Evolutionary conservation across 441 rosid species (phyloP), one percentile per base, ranked within the genome.

Genomic region (Pelargonium cotyledonis): DNA sequence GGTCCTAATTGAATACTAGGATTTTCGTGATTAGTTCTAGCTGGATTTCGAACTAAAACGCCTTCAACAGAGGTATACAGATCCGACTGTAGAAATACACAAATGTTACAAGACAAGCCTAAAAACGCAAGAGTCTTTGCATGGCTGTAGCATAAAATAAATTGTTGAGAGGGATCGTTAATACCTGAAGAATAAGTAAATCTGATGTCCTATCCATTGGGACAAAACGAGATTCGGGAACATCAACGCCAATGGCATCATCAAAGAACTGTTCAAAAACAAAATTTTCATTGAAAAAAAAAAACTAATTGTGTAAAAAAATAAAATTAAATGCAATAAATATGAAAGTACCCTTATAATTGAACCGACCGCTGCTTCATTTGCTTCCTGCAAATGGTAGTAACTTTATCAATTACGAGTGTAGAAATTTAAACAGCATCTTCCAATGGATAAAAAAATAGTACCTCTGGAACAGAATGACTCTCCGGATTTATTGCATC

Each of bases 171-270:
- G 55, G 21, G 9, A 43, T n/a, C 41, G 55, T 31, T 15, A 69
- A 66, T 63, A 88, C 94, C 94, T 80, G 85, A 29, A 85, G 79
- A 75, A 83, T 85, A 71, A 88, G 85, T 26, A 88, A 76, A 76
- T 85, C 84, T 70, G 87, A 81, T 31, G 94, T 86, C 23, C 82
- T 71, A 77, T 84, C 78, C 68, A 88, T 73, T 0, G 79, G 85
- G 66, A 81, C 72, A 70, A 72, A 81, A 65, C 63, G 85, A 70
- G 83, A 84, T 64, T 71, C 80, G 15, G 91, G 86, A 46, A 86
- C 76, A 63, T 65, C 75, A 68, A 88, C 62, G 47, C 83, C 88
- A 63, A 85, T 74, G 15, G 82, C 57, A 31, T 64, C 76, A 74
- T 82, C 81, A 79, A 86, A 85, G 38, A 81, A 76, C 91, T 86